These are phyloP conservation scores for Trichomonas gallinae DNA, from an alignment of 208 protist species.

Conservation along the genomic window DNA sequence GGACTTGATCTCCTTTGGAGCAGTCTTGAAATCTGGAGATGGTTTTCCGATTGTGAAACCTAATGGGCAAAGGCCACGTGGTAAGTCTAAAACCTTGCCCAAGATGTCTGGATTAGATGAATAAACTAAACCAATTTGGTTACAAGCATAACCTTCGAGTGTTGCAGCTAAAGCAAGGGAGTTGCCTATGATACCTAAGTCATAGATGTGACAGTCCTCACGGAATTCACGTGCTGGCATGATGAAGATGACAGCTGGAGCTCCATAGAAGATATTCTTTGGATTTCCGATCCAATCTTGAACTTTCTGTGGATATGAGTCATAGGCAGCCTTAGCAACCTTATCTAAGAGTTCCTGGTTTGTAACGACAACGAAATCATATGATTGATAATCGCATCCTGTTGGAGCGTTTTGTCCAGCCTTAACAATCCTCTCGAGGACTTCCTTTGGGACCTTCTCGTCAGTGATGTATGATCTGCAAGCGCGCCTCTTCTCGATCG, in stretches of 20 bases:
- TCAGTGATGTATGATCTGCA: neutral
- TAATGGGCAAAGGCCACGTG: neutral
- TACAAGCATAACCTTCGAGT: neutral
- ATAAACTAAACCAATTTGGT: neutral
- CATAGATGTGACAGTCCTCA: neutral
- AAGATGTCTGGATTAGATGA: neutral
- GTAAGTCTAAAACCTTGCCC: neutral
- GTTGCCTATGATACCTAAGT: neutral
- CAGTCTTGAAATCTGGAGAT: neutral
- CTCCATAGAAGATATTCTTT: neutral
- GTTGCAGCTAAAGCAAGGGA: neutral
- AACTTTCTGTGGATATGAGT: neutral
- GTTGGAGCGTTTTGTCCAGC: neutral
- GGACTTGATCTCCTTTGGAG: neutral
- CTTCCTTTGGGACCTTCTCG: neutral
- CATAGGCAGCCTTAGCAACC: neutral
- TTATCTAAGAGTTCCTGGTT: neutral
- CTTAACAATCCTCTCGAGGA: neutral
- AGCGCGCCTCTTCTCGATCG: neutral
- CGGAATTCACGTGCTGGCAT: neutral
- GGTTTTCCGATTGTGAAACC: neutral
- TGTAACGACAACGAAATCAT: neutral
- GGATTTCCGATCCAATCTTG: neutral
- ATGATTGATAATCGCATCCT: neutral
- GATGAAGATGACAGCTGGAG: neutral